Percentiles rank a stretch among this genome's conserved stretches.
phyloP scores from a whole-genome alignment of 139 green algal genomes.

The Micractinium conductrix region DNA sequence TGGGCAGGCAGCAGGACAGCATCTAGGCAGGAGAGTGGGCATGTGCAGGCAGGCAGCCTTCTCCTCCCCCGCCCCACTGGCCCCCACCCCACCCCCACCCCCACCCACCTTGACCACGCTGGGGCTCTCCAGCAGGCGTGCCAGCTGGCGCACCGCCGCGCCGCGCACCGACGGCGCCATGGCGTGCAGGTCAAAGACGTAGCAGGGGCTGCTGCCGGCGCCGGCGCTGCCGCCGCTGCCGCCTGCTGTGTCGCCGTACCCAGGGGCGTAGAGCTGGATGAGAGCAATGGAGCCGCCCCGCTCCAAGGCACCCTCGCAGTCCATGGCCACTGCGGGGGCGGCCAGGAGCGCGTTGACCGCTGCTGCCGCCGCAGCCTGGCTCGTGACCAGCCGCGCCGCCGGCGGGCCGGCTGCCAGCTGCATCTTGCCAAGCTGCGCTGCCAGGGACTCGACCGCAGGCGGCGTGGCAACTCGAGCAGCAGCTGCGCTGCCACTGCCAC shows the following conservation, averaged over 20 bases:
- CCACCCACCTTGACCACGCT: background rate
- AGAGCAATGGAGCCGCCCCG: conserved; percentile 7
- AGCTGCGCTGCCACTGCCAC: no score
- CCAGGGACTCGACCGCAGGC: background rate
- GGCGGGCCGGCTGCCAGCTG: background rate
- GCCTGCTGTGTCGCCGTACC: background rate
- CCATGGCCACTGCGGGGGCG: conserved; percentile 7
- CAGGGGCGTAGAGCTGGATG: conserved; percentile 4
- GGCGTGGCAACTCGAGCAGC: background rate
- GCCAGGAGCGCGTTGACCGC: background rate
- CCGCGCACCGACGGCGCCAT: background rate
- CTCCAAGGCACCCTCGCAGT: conserved; percentile 18
- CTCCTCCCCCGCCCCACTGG: background rate
- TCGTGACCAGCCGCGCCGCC: background rate
- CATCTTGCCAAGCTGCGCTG: background rate
- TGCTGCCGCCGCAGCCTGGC: background rate
- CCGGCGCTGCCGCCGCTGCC: background rate
- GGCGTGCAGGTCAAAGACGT: conserved; percentile 12
- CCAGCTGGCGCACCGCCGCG: background rate
- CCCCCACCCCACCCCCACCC: no score
- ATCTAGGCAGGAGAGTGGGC: background rate
- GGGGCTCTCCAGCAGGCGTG: conserved; percentile 6
- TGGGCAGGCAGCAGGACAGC: background rate
- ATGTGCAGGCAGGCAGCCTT: background rate
- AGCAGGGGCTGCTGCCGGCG: no score